Evolutionary conservation across 202 grass and related monocot species (phyloP).

Genomic region (Brachypodium distachyon): DNA sequence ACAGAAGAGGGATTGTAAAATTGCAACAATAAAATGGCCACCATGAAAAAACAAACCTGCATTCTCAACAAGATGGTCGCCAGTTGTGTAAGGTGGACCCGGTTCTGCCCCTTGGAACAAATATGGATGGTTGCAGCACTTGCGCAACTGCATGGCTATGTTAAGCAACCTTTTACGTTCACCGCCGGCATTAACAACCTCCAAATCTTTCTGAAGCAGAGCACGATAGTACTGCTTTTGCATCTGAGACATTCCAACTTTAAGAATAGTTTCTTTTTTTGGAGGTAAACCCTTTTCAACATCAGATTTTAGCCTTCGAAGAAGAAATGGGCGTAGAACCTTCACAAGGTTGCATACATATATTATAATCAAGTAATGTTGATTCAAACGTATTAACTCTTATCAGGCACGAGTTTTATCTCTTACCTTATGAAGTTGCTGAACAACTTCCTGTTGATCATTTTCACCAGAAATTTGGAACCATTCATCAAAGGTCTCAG

Average conservation of each 20-base stretch:
- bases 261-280: constrained; percentile 98
- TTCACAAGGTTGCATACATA: constrained; percentile 22
- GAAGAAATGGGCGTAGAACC: constrained; percentile 98
- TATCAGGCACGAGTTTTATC: background rate
- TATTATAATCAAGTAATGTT: constrained; percentile 10
- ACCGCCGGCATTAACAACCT: constrained; percentile 96
- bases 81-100: constrained; percentile 95
- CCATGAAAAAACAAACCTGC: constrained; percentile 44
- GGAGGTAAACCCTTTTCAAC: constrained; percentile 96
- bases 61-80: constrained; percentile 89
- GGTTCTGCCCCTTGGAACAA: constrained; percentile 97
- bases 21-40: background rate
- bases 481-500: constrained; percentile 94
- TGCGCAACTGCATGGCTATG: constrained; percentile 97
- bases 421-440: constrained; percentile 93
- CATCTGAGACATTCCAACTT: constrained; percentile 99
- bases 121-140: constrained; percentile 99
- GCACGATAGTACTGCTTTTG: constrained; percentile 97
- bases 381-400: background rate
- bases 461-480: constrained; percentile 97
- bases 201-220: constrained; percentile 96
- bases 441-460: constrained; percentile 93
- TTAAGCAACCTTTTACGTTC: constrained; percentile 95
- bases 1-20: background rate
- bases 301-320: constrained; percentile 93